Conservation (phyloP, 176 grass and related monocot genomes). For the Aegilops longissima region DNA sequence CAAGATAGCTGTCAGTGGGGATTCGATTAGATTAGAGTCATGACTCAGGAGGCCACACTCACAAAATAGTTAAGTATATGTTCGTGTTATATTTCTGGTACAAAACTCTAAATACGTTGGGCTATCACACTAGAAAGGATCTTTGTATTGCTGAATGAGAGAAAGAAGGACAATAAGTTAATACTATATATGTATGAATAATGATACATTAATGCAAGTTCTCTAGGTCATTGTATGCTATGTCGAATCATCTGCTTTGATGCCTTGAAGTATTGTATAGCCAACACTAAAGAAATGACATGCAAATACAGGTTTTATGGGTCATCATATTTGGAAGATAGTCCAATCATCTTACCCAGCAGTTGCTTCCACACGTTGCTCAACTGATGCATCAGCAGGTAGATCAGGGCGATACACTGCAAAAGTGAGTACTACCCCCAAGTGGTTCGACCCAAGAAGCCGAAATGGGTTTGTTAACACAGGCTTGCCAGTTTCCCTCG, state of each 20-base stretch:
- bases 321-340: not conserved
- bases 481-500: constrained; percentile 84
- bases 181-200: not conserved
- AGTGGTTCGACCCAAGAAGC: constrained; percentile 85
- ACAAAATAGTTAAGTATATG: not conserved
- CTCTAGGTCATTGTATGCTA: not conserved
- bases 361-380: constrained; percentile 82
- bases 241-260: constrained; percentile 1
- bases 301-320: not conserved
- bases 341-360: constrained; percentile 60
- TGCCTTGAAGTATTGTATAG: not conserved
- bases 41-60: not conserved
- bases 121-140: not conserved
- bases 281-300: constrained; percentile 9
- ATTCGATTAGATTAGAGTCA: constrained; percentile 22
- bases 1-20: constrained; percentile 71
- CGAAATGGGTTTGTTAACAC: constrained; percentile 91
- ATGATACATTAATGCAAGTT: not conserved
- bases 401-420: constrained; percentile 76
- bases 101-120: not conserved
- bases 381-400: constrained; percentile 64
- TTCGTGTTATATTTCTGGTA: not conserved
- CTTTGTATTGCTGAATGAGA: not conserved
- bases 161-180: not conserved
- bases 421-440: constrained; percentile 97